Base-by-base conservation (phyloP, 75 land plant genomes). In the Pseudotsuga menziesii region DNA sequence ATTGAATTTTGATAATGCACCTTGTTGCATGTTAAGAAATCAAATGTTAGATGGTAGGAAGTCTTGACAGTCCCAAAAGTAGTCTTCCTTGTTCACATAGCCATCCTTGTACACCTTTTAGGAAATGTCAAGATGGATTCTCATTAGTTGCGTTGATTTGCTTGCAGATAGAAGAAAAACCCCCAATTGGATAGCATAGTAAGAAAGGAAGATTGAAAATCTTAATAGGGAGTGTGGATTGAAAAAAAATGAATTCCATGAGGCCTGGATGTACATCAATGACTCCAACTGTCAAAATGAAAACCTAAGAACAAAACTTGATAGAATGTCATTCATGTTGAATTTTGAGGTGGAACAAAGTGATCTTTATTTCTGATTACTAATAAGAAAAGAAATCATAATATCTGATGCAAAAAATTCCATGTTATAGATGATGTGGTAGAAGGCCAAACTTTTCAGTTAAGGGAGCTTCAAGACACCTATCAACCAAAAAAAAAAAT, bases 211-310 rank as follows among this genome's bases (percentile, higher is more conserved):
- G 76, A 87, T 92, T 73, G 71, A 87, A 67, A 92, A 90, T 61
- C 80, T 95, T 57, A 81, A 39, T 35, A 48, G 52, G 20, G 79
- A 83, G 69, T 79, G 59, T 74, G 80, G 82, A 71, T 77, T 22
- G 6, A 88, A 87, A 80, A 78, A 83, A 44, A 87, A 93, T 77
- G 96, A 96, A 59, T 94, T 92, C 77, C 85, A 89, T 82, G 85
- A 92, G 64, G 97, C 98, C 16, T 96, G 98, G 96, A 87, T 88
- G 86, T 87, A 89, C 20, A 78, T 90, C 27, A 77, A 88, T 67
- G 90, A 85, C 76, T 80, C 98, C 17, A 93, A 93, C 76, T 87
- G 91, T 71, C 88, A 91, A 81, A 81, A 88, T 66, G 91, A 96
- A 78, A 93, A 83, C 80, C 75, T 96, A 16, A 91, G 83, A 59